These are phyloP conservation scores for Mycena olivaceomarginata DNA, from an alignment of 768 basidiomycete genomes.

Conservation along the genomic window DNA sequence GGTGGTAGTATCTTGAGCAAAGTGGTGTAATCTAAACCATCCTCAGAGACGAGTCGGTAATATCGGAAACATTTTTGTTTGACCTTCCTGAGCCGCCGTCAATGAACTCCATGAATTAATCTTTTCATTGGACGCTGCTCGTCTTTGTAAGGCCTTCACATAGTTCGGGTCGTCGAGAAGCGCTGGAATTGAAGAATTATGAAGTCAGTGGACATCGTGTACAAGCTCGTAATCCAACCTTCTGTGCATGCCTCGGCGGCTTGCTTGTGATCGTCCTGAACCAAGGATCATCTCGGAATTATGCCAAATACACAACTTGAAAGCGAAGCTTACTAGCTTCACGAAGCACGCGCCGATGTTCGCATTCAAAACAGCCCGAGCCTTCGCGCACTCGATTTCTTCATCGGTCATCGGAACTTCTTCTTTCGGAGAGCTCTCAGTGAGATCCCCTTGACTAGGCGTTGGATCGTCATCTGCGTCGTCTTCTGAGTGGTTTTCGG, in stretches of 20 bases:
- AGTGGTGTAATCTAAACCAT: constrained; percentile 80
- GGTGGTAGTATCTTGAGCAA: constrained; percentile 81
- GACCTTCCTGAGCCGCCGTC: constrained; percentile 90
- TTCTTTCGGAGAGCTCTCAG: constrained; percentile 43
- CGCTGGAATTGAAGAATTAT: constrained; percentile 64
- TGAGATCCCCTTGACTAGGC: constrained; percentile 47
- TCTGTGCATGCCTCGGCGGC: constrained; percentile 89
- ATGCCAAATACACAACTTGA: constrained; percentile 24
- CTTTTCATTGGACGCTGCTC: constrained; percentile 90
- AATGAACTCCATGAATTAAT: constrained; percentile 91
- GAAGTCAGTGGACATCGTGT: background rate
- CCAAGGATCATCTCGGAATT: constrained; percentile 13
- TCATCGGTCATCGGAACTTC: constrained; percentile 50
- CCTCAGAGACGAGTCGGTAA: constrained; percentile 15
- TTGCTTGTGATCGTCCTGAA: constrained; percentile 85
- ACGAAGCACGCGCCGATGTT: constrained; percentile 93
- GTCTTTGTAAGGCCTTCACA: constrained; percentile 90
- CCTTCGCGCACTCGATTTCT: constrained; percentile 70
- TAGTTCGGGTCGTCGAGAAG: constrained; percentile 91
- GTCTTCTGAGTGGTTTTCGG: constrained; percentile 43
- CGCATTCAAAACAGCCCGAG: constrained; percentile 85
- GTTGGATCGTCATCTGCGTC: constrained; percentile 38
- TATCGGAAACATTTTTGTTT: constrained; percentile 7
- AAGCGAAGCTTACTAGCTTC: constrained; percentile 75
- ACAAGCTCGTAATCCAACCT: constrained; percentile 62